Base-by-base conservation (phyloP, 768 basidiomycete genomes). In the Agaricus subrufescens region DNA sequence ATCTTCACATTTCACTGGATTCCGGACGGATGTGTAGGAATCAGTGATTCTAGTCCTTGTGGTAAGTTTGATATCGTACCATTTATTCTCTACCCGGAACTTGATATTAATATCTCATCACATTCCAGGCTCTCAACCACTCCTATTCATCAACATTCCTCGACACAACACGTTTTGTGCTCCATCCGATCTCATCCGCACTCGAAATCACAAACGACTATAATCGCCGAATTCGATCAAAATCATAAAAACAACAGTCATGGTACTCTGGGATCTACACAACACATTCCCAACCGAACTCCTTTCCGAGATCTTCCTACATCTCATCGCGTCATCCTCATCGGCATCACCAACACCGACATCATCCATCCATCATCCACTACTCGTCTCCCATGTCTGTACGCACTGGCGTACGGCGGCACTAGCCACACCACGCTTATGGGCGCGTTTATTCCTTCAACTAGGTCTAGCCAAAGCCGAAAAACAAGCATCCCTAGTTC, bases 281-380 rank as follows among this genome's bases (percentile, higher is more conserved):
- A n/a, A 46, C 30, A 47, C 53, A 26, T 52, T 76, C 44, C 75
- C 75, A 27, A 66, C 68, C 50, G 75, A 76, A 63, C 66, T 75
- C 26, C 60, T 76, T 25, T 76, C 75, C 25, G 71, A 73, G 58
- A 73, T 76, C 55, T 76, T 76, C 58, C 65, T 75, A n/a, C 67
- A 72, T 40, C 71, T 71, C 60, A 66, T 69, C 26, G 69, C 71
- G 54, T 46, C 53, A 14, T 38, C 45, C 11, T 11, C 42, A 10
- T 34, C 55, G 4, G 69, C 70, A 31, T 63, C 59, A 48, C 65
- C 75, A 61, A 72, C 71, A 59, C 57, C 46, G 11, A 56, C 59
- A 39, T 72, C 73, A 57, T 74, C 75, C 9, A 73, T 75, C 56
- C 56, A 66, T 29, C 65, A 68, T 30, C 75, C 75, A 15, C 69